Conservation (phyloP, 805 yeast genomes). For the Lachancea nothofagi region DNA sequence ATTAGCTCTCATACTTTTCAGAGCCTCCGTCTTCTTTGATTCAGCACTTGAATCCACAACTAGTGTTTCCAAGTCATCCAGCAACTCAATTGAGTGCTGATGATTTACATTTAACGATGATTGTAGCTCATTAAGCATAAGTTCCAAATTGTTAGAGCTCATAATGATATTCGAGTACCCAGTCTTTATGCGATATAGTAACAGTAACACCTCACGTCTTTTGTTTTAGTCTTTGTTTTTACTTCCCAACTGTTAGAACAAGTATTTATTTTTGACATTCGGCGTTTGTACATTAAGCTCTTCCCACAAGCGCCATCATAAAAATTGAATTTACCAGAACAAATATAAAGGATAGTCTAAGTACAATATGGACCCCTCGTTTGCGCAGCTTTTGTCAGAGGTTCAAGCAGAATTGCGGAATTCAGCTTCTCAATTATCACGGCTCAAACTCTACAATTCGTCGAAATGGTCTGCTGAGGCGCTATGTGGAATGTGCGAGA, state of each 20-base stretch:
- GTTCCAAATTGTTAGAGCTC: conserved; percentile 12
- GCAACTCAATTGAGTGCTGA: conserved; percentile 13
- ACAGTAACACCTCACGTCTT: background rate
- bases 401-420: conserved; percentile 30
- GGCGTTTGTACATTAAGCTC: too few relatives aligned
- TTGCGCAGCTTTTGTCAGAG: conserved; percentile 9
- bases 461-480: conserved; percentile 88
- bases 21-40: conserved; percentile 8
- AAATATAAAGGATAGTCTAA: background rate
- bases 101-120: conserved; percentile 20
- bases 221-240: background rate
- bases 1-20: conserved; percentile 14
- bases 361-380: conserved; percentile 4
- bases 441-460: conserved; percentile 58
- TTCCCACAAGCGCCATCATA: background rate
- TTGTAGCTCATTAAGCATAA: conserved; percentile 25
- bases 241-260: too few relatives aligned
- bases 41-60: conserved; percentile 16
- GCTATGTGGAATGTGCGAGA: conserved; percentile 47
- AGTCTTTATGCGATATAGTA: background rate
- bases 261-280: too few relatives aligned
- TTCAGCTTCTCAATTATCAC: conserved; percentile 43
- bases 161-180: background rate
- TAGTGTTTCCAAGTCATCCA: conserved; percentile 14
- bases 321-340: background rate